Base-by-base conservation (phyloP, 208 protist species). In the Leishmania arabica region DNA sequence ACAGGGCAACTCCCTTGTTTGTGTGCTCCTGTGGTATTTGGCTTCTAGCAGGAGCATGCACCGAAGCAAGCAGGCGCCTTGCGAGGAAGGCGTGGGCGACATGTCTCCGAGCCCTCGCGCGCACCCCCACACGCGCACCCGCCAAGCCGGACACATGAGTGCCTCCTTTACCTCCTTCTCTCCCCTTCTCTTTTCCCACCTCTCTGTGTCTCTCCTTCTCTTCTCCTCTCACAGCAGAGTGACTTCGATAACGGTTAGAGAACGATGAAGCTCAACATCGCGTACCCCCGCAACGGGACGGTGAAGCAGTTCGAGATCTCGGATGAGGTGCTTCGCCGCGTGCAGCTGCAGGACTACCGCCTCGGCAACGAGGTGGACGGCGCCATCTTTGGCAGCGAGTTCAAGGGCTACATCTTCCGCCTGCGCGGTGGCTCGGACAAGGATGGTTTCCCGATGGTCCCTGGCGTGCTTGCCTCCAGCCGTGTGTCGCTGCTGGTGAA, bases 381-480 rank as follows among this genome's bases (percentile, higher is more conserved):
- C 47, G 75, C 69, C 71, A 92, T 94, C 84, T 95, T 95, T 80
- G 92, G 92, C 81, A 81, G 85, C 19, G 82, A 91, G 88, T 91
- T 91, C 85, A 91, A 89, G 83, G 99, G 99, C 76, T 99, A 99
- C 94, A 89, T 99, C 78, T 99, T 99, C 95, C 96, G 96, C 78
- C 99, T 99, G 87, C 98, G 96, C 86, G 99, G 99, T 89, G 99
- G 99, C 73, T 99, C 99, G 78, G 99, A 99, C 92, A 99, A 99
- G 95, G 97, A 99, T 77, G 99, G 99, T 89, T 99, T 99, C 98
- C 97, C 99, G 76, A 99, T 99, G 99, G 99, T 99, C 82, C 98
- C 99, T 93, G 99, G 99, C 93, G 99, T 99, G 75, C 91, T 99
- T 56, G 97, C 92, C 73, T 89, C 91, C 89, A 94, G 94, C 87